Evolutionary conservation across 1,284 basidiomycete species (phyloP), one percentile per base, ranked within the genome.

Genomic region (Gymnopus androsaceus): DNA sequence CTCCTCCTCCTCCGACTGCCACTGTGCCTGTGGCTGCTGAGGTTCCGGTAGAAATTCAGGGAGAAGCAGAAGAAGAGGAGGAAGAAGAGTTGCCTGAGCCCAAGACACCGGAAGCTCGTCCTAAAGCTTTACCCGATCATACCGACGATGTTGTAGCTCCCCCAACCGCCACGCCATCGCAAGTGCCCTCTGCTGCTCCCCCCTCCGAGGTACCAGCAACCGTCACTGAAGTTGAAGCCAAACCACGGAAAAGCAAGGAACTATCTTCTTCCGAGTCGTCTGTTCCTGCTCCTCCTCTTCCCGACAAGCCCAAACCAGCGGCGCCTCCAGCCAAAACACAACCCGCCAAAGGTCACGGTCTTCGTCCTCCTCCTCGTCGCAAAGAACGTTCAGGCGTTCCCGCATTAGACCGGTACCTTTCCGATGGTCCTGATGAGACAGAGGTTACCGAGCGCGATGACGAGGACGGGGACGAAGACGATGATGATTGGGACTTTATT

Each of bases 401-500:
- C 17, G 89, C 88, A 2, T 70, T 92, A 67, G 90, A 92, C 66
- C 80, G 82, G 48, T 81, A 84, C 64, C 70, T 90, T 15, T 79
- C 81, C 14, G 82, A 84, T 66, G 76, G 40, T 8, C 47, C 70
- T 51, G 73, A 72, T 55, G 84, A 86, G 54, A 83, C 84, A 36
- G 79, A 80, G 41, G 84, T 82, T 47, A 78, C 66, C 37, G 79
- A 81, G 63, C 77, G 81, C 42, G 83, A 83, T 47, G 83, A 86
- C 23, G 48, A 42, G 31, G 85, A 87, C 51, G 88, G 90, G 53
- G 88, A 90, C 23, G 83, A 86, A 23, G 85, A 87, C 51, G 88
- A 90, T 53, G 88, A 90, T 50, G 91, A 93, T 59, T 94, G 91
- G 92, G 92, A 93, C 78, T 84, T 94, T 59, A 80, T 94, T 56